These are phyloP conservation scores for Mycena galopus DNA, from an alignment of 768 basidiomycete species.

Conservation along the genomic window DNA sequence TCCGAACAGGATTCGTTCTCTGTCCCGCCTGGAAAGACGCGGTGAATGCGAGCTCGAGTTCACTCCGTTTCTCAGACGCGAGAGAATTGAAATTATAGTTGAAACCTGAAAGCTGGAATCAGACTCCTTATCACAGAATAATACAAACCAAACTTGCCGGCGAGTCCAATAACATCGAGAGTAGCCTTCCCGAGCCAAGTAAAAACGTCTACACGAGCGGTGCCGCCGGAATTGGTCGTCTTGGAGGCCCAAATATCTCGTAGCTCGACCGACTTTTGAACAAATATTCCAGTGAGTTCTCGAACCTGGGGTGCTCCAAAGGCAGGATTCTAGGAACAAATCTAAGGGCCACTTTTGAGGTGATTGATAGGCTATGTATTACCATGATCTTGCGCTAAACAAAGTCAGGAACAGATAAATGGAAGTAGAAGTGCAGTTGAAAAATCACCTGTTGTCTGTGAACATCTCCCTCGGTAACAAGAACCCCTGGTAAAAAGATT, in stretches of 20 bases:
- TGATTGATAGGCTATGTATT: background rate
- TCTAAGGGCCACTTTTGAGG: background rate
- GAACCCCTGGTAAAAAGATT: constrained; percentile 14
- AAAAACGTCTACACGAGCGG: constrained; percentile 19
- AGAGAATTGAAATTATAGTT: constrained; percentile 38
- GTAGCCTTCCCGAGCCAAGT: constrained; percentile 31
- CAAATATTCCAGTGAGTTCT: constrained; percentile 36
- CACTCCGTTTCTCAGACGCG: constrained; percentile 45
- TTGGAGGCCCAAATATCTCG: constrained; percentile 45
- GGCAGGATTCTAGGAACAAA: constrained; percentile 35
- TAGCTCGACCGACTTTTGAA: constrained; percentile 42
- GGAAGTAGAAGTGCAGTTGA: background rate
- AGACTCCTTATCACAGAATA: background rate
- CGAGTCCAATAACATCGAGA: constrained; percentile 32
- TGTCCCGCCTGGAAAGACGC: constrained; percentile 56
- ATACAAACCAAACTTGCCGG: background rate
- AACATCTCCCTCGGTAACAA: constrained; percentile 27
- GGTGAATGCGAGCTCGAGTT: constrained; percentile 60
- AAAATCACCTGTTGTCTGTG: constrained; percentile 30
- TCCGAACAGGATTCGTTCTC: constrained; percentile 44
- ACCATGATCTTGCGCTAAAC: constrained; percentile 35
- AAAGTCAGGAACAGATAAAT: background rate
- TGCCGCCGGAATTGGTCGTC: constrained; percentile 11
- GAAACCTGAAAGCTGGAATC: constrained; percentile 18
- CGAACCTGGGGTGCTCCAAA: constrained; percentile 41